Evolutionary conservation across 2,329 filamentous ascomycete species (phyloP).

Genomic region (Aspergillus novoparasiticus): DNA sequence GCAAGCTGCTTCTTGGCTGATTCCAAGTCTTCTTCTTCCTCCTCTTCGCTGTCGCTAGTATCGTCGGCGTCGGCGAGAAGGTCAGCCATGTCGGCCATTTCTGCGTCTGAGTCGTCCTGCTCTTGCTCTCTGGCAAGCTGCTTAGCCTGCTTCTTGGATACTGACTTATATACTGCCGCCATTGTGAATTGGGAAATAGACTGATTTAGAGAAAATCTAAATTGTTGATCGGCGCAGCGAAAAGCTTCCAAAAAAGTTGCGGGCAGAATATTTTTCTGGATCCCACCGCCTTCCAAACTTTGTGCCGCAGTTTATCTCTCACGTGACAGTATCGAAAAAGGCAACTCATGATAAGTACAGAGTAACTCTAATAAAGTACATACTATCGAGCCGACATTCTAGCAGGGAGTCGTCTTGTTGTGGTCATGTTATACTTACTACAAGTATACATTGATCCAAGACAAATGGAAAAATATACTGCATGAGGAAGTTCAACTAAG

Average conservation of each 20-base stretch:
- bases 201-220: constrained; percentile 15
- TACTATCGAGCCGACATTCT: neutral
- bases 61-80: constrained; percentile 40
- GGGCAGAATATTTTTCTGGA: constrained; percentile 41
- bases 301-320: constrained; percentile 8
- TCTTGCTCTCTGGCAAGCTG: constrained; percentile 53
- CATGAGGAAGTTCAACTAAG: neutral
- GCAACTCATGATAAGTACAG: neutral
- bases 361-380: too few relatives aligned
- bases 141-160: constrained; percentile 61
- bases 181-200: constrained; percentile 46
- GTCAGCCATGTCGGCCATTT: constrained; percentile 43
- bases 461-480: neutral
- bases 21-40: constrained; percentile 33
- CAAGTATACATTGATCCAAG: neutral
- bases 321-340: constrained; percentile 22
- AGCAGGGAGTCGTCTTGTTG: neutral
- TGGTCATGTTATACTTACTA: neutral
- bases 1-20: constrained; percentile 36
- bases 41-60: constrained; percentile 42
- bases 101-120: constrained; percentile 53
- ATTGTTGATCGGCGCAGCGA: constrained; percentile 16
- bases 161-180: constrained; percentile 74
- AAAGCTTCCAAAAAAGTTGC: constrained; percentile 31
- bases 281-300: constrained; percentile 27